These are phyloP conservation scores for Didymella arachidicola DNA, from an alignment of 2,329 filamentous ascomycete genomes.

Conservation along the genomic window DNA sequence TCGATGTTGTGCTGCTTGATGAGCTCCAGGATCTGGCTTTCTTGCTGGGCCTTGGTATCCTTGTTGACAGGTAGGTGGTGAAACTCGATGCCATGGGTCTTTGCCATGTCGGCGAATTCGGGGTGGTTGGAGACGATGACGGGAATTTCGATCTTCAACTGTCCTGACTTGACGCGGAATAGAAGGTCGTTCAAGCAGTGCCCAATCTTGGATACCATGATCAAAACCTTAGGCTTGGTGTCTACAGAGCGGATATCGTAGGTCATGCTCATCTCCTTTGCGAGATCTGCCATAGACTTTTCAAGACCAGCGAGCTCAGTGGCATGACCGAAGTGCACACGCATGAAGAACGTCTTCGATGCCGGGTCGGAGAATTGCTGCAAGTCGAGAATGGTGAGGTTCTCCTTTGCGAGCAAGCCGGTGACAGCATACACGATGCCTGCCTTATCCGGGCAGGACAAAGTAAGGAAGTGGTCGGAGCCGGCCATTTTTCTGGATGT, in stretches of 20 bases:
- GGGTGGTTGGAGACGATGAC: constrained; percentile 84
- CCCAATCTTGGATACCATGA: constrained; percentile 91
- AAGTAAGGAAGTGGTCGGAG: constrained; percentile 64
- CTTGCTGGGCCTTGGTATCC: constrained; percentile 79
- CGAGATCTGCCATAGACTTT: constrained; percentile 68
- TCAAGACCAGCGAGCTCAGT: constrained; percentile 54
- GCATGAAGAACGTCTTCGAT: constrained; percentile 84
- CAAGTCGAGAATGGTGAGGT: constrained; percentile 82
- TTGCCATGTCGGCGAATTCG: constrained; percentile 73
- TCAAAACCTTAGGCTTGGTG: constrained; percentile 77
- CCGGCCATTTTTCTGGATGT: constrained; percentile 39
- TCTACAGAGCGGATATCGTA: constrained; percentile 74
- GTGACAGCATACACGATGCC: constrained; percentile 88
- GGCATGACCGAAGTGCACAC: constrained; percentile 78
- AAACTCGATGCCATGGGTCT: constrained; percentile 79
- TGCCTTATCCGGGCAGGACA: constrained; percentile 84
- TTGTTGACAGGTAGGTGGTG: constrained; percentile 80
- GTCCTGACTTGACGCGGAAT: constrained; percentile 77
- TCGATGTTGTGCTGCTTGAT: constrained; percentile 74
- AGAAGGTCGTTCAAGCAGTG: constrained; percentile 86
- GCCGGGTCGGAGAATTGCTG: constrained; percentile 83
- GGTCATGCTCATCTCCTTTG: constrained; percentile 70
- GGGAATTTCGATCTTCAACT: constrained; percentile 77
- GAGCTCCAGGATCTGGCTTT: constrained; percentile 73
- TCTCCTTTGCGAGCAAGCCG: constrained; percentile 74